phyloP scores from a whole-genome alignment of 73 alveolate species.

The Paramecium tetraurelia region DNA sequence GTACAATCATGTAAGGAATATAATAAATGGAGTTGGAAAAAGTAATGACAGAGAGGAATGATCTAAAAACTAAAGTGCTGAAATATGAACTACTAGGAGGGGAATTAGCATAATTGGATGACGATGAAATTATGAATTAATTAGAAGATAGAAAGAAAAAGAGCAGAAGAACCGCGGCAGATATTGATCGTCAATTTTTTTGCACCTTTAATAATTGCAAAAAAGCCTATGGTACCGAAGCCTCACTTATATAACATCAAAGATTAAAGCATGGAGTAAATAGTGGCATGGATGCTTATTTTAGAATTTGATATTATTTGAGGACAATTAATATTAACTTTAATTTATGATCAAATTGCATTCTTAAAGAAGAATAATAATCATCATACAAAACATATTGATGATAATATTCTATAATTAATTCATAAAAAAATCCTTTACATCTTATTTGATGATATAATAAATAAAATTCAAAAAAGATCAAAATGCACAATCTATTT shows the following conservation, averaged over 20 bases:
- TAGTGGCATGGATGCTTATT: conserved; percentile 18
- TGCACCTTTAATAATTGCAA: not conserved
- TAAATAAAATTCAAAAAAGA: no score
- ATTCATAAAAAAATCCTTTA: no score
- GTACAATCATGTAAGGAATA: conserved; percentile 24
- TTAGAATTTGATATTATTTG: not conserved
- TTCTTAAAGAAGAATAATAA: no score
- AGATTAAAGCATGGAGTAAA: not conserved
- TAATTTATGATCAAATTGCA: no score
- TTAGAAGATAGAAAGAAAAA: conserved; percentile 32
- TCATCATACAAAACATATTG: not conserved
- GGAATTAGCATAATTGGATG: conserved; percentile 33
- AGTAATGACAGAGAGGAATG: conserved; percentile 28
- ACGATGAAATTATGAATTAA: conserved; percentile 38
- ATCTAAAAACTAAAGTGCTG: not conserved
- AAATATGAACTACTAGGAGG: not conserved
- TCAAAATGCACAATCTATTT: no score
- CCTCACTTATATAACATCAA: conserved; percentile 8
- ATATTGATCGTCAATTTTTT: not conserved
- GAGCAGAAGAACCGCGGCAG: conserved; percentile 28
- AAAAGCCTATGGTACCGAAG: conserved; percentile 40
- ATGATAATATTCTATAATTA: no score
- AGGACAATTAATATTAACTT: not conserved
- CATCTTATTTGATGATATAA: no score
- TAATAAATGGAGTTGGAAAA: conserved; percentile 19